phyloP scores from a whole-genome alignment of 495 filamentous ascomycete species.

The Apiosordaria backusii region DNA sequence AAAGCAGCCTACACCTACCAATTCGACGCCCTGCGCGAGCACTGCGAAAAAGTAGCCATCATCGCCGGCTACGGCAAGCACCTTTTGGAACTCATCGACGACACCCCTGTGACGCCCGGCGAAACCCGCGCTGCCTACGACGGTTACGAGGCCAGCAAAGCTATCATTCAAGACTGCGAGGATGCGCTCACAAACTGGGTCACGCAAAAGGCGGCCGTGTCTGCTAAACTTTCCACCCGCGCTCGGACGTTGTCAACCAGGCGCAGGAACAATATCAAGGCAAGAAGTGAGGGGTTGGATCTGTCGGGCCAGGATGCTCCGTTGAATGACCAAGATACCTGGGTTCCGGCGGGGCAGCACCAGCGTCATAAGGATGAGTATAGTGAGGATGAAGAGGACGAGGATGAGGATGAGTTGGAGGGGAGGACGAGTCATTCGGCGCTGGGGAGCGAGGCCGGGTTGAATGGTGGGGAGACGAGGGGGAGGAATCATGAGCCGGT shows the following conservation, averaged over 20 bases:
- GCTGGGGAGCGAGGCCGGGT: conserved; percentile 40
- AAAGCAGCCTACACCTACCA: conserved; percentile 98
- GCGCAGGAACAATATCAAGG: conserved; percentile 65
- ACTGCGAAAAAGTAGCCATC: conserved; percentile 97
- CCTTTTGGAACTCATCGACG: conserved; percentile 88
- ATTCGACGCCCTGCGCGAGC: conserved; percentile 94
- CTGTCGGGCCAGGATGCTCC: conserved; percentile 81
- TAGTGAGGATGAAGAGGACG: conserved; percentile 46
- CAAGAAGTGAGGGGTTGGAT: conserved; percentile 64
- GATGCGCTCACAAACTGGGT: conserved; percentile 98
- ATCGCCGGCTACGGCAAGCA: conserved; percentile 98
- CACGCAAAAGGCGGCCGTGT: conserved; percentile 78
- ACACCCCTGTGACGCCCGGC: conserved; percentile 93
- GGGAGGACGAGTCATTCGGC: conserved; percentile 43
- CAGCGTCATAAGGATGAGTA: conserved; percentile 48
- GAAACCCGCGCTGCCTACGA: conserved; percentile 96
- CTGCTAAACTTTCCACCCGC: conserved; percentile 77
- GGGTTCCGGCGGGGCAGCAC: conserved; percentile 83
- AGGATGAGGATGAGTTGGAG: conserved; percentile 53
- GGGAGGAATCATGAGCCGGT: conserved; percentile 41
- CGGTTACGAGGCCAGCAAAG: conserved; percentile 97
- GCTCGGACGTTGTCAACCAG: conserved; percentile 83
- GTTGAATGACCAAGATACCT: conserved; percentile 79
- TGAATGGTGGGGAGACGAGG: conserved; percentile 44
- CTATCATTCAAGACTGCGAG: conserved; percentile 98